A percentile compares a stretch with the other conserved stretches of the same genome.
phyloP scores from a whole-genome alignment of 495 filamentous ascomycete genomes.

The Penicillium odoratum region DNA sequence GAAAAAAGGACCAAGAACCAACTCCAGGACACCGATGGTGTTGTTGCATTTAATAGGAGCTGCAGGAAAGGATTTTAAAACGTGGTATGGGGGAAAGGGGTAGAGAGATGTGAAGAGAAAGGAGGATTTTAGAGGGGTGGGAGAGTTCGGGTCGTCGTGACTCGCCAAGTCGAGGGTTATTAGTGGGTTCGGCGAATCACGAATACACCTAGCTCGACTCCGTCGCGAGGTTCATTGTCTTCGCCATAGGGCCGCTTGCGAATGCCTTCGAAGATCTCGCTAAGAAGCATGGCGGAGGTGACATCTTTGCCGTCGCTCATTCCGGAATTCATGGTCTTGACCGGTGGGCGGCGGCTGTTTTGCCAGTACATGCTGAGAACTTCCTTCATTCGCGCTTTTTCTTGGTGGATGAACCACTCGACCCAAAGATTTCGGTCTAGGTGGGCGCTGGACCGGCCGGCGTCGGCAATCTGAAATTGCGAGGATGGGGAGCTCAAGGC shows the following conservation, averaged over 20 bases:
- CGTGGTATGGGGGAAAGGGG: slow-evolving; percentile 17
- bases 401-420: slow-evolving; percentile 73
- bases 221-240: slow-evolving; percentile 45
- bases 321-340: slow-evolving; percentile 37
- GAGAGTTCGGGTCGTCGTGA: not conserved
- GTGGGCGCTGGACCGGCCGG: slow-evolving; percentile 51
- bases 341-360: slow-evolving; percentile 46
- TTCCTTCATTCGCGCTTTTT: slow-evolving; percentile 63
- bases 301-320: slow-evolving; percentile 42
- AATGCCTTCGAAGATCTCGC: slow-evolving; percentile 66
- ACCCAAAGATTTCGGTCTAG: slow-evolving; percentile 61
- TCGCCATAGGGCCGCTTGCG: slow-evolving; percentile 47
- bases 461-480: slow-evolving; percentile 51
- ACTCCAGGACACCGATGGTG: slow-evolving; percentile 27
- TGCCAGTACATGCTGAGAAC: slow-evolving; percentile 59
- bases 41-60: slow-evolving; percentile 16
- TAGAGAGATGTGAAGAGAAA: slow-evolving; percentile 11
- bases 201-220: slow-evolving; percentile 63
- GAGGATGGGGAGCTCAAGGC: slow-evolving; percentile 43
- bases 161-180: not conserved
- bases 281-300: slow-evolving; percentile 55
- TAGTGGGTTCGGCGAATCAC: slow-evolving; percentile 55
- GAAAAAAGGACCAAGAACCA: slow-evolving; percentile 14
- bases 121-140: not conserved
- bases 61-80: slow-evolving; percentile 26